phyloP scores from a whole-genome alignment of 108 stramenopile genomes.

The Aurantiochytrium sp. region DNA sequence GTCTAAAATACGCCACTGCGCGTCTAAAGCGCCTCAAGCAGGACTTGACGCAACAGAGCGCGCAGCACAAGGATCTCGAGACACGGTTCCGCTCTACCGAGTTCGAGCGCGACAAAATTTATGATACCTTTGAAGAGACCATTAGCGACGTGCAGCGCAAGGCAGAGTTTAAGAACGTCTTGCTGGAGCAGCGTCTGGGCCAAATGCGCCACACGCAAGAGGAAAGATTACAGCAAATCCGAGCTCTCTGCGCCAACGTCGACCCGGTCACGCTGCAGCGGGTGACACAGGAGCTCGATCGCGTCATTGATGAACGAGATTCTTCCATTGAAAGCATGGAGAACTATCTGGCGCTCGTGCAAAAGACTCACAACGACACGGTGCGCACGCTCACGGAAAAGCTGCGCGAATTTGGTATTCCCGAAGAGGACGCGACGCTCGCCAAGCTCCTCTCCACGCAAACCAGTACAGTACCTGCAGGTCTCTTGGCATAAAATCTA shows the following conservation, averaged over 20 bases:
- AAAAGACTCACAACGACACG: constrained; percentile 55
- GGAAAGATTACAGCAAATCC: constrained; percentile 31
- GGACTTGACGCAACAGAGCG: constrained; percentile 20
- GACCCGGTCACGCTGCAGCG: constrained; percentile 29
- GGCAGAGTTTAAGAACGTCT: constrained; percentile 36
- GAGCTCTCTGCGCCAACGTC: constrained; percentile 34
- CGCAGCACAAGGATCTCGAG: constrained; percentile 29
- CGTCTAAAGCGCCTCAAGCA: constrained; percentile 33
- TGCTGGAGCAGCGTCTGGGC: constrained; percentile 40
- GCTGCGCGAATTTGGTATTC: constrained; percentile 41
- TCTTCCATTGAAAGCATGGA: constrained; percentile 32
- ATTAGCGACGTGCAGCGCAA: constrained; percentile 38
- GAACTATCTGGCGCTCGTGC: constrained; percentile 32
- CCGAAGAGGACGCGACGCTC: constrained; percentile 38
- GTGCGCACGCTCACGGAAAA: constrained; percentile 39
- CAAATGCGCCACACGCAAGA: constrained; percentile 31
- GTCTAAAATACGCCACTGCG: constrained; percentile 41
- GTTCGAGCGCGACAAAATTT: constrained; percentile 45
- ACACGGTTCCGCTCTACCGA: constrained; percentile 20
- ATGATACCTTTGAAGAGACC: constrained; percentile 45
- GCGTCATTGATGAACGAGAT: constrained; percentile 30
- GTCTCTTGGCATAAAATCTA: constrained; percentile 27
- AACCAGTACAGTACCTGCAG: constrained; percentile 41
- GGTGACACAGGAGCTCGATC: constrained; percentile 32
- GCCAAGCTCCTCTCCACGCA: constrained; percentile 21